Evolutionary conservation across 108 stramenopile species (phyloP), one percentile per base, ranked within the genome.

Genomic region (Pseudonitzschia multistriata): DNA sequence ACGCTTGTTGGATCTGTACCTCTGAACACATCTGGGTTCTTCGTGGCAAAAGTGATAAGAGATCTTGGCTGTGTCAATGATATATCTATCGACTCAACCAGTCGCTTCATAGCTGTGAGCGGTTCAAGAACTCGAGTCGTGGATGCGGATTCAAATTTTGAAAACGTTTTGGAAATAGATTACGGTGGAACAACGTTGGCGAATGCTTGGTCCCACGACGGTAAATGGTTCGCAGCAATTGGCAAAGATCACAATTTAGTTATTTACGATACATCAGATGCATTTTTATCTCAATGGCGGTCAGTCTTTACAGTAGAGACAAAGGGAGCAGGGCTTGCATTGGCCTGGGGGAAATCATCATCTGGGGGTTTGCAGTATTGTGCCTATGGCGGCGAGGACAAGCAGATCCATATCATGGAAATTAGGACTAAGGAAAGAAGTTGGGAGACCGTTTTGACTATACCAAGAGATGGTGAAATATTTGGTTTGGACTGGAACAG

Each of bases 381-480:
- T 49, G 85, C 88, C 39, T 89, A 83, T 47, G 85, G 85, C 34
- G 88, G 88, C 2, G 83, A 83, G 63, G 71, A 81, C 63, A 74
- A 81, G 62, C 40, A 66, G 15, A 59, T 74, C 29, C 62, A 55
- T 50, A 76, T 89, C 1, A 65, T 89, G 66, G 88, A 89, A 72
- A 79, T 89, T 35, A 64, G 85, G 40, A 83, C 76, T 2, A 67
- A 67, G 59, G 84, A 87, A 66, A 53, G 77, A 60, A 86, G 74
- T 21, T 89, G 88, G 88, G 85, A 87, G 66, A 85, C 65, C 21
- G 84, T 89, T 3, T 66, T 89, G 52, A 62, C 73, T 29, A 66
- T 89, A 39, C 80, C 76, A 45, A 53, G 74, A 36, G 60, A 78
- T 19, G 82, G 77, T 2, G 68, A 68, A 13, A 79, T 89, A 36